Conservation (phyloP, 108 stramenopile genomes). For the Stephanodiscus minutulus region DNA sequence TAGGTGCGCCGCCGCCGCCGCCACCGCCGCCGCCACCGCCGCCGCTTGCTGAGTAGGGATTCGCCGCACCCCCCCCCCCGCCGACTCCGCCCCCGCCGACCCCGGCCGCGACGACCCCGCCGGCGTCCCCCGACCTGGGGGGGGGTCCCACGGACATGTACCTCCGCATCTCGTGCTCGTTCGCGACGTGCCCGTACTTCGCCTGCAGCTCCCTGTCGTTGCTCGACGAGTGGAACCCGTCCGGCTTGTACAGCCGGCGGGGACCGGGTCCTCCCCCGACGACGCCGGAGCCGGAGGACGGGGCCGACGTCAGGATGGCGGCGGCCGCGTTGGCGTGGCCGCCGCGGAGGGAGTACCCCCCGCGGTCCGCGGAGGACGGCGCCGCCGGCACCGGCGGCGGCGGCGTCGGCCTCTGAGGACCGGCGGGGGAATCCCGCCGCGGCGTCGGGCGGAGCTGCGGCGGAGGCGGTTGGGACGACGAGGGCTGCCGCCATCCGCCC, state of each 20-base stretch:
- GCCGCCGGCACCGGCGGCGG: constrained; percentile 1
- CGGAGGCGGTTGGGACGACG: neutral
- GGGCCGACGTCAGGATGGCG: constrained; percentile 23
- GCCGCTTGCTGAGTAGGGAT: neutral
- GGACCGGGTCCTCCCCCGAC: neutral
- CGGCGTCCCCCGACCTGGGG: constrained; percentile 27
- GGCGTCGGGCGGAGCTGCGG: neutral
- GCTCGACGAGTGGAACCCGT: constrained; percentile 89
- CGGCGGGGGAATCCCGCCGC: neutral
- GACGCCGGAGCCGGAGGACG: constrained; percentile 13
- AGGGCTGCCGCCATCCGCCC: neutral
- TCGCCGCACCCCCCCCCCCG: neutral
- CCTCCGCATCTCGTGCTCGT: constrained; percentile 32
- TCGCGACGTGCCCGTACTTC: constrained; percentile 79
- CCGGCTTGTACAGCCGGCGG: constrained; percentile 58
- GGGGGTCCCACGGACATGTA: constrained; percentile 42
- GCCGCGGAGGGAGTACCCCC: constrained; percentile 61
- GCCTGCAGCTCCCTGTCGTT: constrained; percentile 77
- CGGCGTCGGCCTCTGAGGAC: constrained; percentile 3
- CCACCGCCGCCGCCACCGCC: constrained; percentile 10
- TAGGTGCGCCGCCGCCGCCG: constrained; percentile 1
- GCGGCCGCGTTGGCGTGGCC: constrained; percentile 36
- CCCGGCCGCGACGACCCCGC: neutral
- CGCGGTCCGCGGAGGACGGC: constrained; percentile 4
- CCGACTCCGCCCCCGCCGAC: neutral